Base-by-base conservation (phyloP, 2,329 filamentous ascomycete genomes). In the Colletotrichum spinosum region DNA sequence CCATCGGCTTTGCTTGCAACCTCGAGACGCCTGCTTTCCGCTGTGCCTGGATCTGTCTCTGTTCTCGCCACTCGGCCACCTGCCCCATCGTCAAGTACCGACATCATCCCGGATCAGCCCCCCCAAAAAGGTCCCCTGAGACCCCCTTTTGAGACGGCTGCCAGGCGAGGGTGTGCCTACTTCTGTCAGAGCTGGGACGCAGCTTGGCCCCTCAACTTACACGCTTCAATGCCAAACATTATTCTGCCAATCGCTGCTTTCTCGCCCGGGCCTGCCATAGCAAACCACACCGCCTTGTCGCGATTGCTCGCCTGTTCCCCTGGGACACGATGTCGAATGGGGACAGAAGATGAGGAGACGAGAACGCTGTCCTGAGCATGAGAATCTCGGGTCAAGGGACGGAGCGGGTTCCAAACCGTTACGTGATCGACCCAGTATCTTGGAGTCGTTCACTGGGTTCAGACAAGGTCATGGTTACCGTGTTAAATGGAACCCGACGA, bases 381-480 rank as follows among this genome's bases (percentile, higher is more conserved):
- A 49, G 35, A 33, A 15, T 39, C 58, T 65, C 62, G 56, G 34
- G 62, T 42, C 46, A 62, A 58, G 58, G 58, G 58, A 53, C 62
- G 62, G 58, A 56, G 52, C 46, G 48, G 61, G 49, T 62, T 56
- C 39, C 51, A 65, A 61, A 61, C 58, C 58, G 58, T 65, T 65
- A 65, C 62, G 62, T 65, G 62, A 62, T 62, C 37, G 62, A 65
- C 62, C 62, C 62, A 65, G 62, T 56, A 25, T 65, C 52, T 65
- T 62, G 62, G 58, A 56, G 58, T 61, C 61, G 33, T 51, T 54
- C 34, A 33, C 45, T 53, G 57, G 59, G 15, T 55, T 10, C 15
- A 10, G 39, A 42, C 62, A 56, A 48, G 62, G 62, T 61, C 52
- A 52, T 55, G 58, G 58, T 41, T 25, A 17, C 46, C 39, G 45